Evolutionary conservation across 1,139 yeast species (phyloP).

Genomic region (Blastobotrys raffinosifermentans): DNA sequence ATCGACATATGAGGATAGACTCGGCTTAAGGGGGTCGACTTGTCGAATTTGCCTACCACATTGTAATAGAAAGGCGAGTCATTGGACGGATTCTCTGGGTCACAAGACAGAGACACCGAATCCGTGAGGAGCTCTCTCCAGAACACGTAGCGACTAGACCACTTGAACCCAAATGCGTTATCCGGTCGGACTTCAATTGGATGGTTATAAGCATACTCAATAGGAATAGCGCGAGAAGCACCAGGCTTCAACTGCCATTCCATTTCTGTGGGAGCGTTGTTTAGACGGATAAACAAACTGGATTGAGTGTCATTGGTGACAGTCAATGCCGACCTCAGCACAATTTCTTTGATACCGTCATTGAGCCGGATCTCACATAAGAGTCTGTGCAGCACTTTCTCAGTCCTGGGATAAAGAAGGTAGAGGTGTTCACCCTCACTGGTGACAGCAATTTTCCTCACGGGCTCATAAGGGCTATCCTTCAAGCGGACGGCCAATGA

Average conservation of each 20-base stretch:
- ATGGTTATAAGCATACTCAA: constrained; percentile 58
- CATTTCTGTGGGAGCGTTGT: constrained; percentile 12
- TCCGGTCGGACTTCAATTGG: constrained; percentile 59
- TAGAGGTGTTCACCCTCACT: constrained; percentile 81
- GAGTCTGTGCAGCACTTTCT: constrained; percentile 65
- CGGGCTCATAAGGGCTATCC: constrained; percentile 49
- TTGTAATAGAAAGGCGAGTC: constrained; percentile 55
- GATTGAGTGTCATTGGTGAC: constrained; percentile 68
- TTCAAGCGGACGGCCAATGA: constrained; percentile 55
- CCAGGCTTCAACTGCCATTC: constrained; percentile 45
- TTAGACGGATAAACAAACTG: constrained; percentile 40
- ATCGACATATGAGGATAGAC: constrained; percentile 83
- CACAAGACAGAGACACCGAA: constrained; percentile 55
- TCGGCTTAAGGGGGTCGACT: constrained; percentile 59
- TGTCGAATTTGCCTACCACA: constrained; percentile 61
- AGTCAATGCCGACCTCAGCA: constrained; percentile 67
- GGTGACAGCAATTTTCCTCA: constrained; percentile 58
- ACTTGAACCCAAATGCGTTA: constrained; percentile 46
- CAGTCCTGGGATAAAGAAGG: constrained; percentile 55
- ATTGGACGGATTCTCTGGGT: constrained; percentile 29
- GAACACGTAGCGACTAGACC: constrained; percentile 56
- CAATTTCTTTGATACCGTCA: constrained; percentile 70
- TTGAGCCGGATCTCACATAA: constrained; percentile 65
- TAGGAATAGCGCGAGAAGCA: constrained; percentile 59
- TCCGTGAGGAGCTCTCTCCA: constrained; percentile 63